Base-by-base conservation (phyloP, 768 basidiomycete species). In the Fistulinella prunicolor region DNA sequence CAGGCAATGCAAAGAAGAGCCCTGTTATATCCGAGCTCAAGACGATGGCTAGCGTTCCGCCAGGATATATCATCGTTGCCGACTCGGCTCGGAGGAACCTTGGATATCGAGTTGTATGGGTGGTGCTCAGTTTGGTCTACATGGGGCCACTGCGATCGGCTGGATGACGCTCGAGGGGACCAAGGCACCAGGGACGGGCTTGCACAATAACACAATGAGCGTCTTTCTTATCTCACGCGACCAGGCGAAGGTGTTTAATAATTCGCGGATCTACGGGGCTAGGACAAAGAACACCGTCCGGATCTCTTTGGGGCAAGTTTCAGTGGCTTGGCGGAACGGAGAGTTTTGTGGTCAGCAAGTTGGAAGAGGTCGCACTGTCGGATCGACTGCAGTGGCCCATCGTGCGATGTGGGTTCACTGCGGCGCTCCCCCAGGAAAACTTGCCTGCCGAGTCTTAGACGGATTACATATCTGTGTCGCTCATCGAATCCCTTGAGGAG, bases 151-250 rank as follows among this genome's bases (percentile, higher is more conserved):
- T 3, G 94, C 95, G 2, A 83, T 99, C 36, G 95, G 96, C 3
- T 98, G 95, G 95, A 98, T 99, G 95, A 97, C 94, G 14, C 78
- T 99, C 23, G 96, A 98, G 66, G 94, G 96, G 1, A 95, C 94
- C 14, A 98, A 98, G 68, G 78, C 85, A 0, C 85, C 88, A 0
- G 94, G 94, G 6, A 98, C 95, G 6, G 95, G 98, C 70, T 70
- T 99, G 24, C 95, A 97, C 62, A 97, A 94, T 10, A 96, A 96
- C 71, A 95, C 94, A 2, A 95, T 94, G 10, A 81, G 70, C 49
- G 98, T 98, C 60, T 73, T 98, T 30, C 89, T 89, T 16, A 94
- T 94, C 55, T 89, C 92, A 34, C 81, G 95, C 26, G 93, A 98
- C 60, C 85, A 89, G 56, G 95, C 96, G 24, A 98, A 99, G 66